Evolutionary conservation across 306 rosid species (phyloP), one percentile per base, ranked within the genome.

Genomic region (Dalbergia cultrata): DNA sequence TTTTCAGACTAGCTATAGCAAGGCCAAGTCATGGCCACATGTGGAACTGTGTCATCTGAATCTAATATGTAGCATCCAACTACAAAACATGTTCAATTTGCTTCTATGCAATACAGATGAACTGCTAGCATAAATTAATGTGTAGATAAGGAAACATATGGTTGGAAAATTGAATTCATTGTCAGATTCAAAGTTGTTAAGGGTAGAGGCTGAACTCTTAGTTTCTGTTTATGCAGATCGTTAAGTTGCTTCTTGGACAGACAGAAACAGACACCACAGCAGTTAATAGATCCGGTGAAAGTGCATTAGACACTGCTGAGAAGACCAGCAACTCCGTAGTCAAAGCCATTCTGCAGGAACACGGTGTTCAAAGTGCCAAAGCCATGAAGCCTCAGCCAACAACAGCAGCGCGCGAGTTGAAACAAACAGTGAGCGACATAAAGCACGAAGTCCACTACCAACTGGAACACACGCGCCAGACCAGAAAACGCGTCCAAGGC

Each of bases 241-340:
- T 94, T 6, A 91, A 58, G 78, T 67, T 90, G 81, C 90, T 94
- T 81, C 97, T 94, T 3, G 84, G 31, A 57, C 89, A 81, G 34
- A 84, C 6, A 0, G 93, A 86, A 80, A 92, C 91, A 3, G 88
- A 94, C 64, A 80, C 75, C 37, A 85, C 44, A 67, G 92, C 82
- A 0, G 89, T 94, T 5, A 94, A 94, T 82, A 85, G 85, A 70
- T 74, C 90, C 0, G 89, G 92, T 2, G 98, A 94, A 77, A 92
- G 97, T 5, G 98, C 98, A 60, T 66, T 91, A 1, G 98, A 94
- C 91, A 94, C 97, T 6, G 98, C 98, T 0, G 95, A 94, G 90
- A 94, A 92, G 84, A 92, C 91, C 0, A 90, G 90, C 45, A 83
- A 92, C 56, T 10, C 87, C 0, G 84, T 72, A 0, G 80, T 92